phyloP scores from a whole-genome alignment of 1,139 yeast genomes.

The Meyerozyma guilliermondii region DNA sequence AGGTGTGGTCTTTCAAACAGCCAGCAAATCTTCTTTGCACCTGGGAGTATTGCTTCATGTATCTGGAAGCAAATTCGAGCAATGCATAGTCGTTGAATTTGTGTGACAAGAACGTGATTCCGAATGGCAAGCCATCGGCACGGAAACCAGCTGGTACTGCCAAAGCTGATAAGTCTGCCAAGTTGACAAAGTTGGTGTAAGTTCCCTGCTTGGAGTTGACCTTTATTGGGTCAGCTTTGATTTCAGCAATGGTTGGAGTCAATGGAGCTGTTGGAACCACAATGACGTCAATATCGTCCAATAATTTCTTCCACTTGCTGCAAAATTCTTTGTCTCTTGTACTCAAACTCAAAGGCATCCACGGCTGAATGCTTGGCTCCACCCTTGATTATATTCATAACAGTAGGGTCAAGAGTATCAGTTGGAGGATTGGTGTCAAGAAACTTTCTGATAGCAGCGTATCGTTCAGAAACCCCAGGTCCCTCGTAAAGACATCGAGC shows the following conservation, averaged over 20 bases:
- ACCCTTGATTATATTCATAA: constrained; percentile 65
- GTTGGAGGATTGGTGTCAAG: constrained; percentile 70
- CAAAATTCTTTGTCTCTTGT: constrained; percentile 71
- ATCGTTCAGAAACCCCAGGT: constrained; percentile 98
- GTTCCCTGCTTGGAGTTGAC: constrained; percentile 91
- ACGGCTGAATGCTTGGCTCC: constrained; percentile 80
- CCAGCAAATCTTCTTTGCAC: constrained; percentile 26
- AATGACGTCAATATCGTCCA: constrained; percentile 64
- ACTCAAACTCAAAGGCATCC: constrained; percentile 78
- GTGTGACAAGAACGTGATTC: constrained; percentile 76
- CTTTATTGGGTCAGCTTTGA: constrained; percentile 71
- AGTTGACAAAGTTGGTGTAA: constrained; percentile 92
- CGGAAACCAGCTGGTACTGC: constrained; percentile 89
- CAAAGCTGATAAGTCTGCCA: constrained; percentile 88
- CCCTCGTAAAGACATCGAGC: constrained; percentile 95
- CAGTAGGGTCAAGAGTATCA: constrained; percentile 75
- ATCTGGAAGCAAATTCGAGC: constrained; percentile 73
- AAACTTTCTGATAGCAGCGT: constrained; percentile 74
- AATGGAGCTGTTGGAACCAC: constrained; percentile 93
- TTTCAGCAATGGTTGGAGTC: constrained; percentile 73
- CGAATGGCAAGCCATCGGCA: constrained; percentile 81
- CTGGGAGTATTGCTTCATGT: constrained; percentile 38
- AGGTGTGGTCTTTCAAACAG: constrained; percentile 37
- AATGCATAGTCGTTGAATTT: constrained; percentile 87
- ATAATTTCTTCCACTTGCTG: constrained; percentile 54